Evolutionary conservation across 1,139 yeast species (phyloP).

Genomic region (Pichia sp.): DNA sequence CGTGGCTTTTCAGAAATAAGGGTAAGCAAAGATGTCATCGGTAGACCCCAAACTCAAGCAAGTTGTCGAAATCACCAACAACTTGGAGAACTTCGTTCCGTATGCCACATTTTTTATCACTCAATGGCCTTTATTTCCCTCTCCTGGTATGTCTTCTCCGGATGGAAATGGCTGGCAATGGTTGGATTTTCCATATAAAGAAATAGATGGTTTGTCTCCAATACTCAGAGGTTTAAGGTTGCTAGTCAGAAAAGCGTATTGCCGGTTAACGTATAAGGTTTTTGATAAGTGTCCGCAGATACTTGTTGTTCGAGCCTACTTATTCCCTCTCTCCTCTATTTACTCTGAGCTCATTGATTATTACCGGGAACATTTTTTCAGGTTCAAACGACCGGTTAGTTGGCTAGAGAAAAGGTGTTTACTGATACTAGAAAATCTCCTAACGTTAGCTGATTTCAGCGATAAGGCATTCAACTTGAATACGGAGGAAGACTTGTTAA

Average conservation of each 20-base stretch:
- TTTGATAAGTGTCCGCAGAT: conserved; percentile 18
- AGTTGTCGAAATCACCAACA: conserved; percentile 34
- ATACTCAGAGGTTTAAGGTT: conserved; percentile 37
- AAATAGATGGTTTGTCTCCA: conserved; percentile 8
- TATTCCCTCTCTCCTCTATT: conserved; percentile 43
- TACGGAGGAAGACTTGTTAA: conserved; percentile 9
- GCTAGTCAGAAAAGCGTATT: conserved; percentile 37
- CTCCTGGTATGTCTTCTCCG: conserved; percentile 29
- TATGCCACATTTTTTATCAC: conserved; percentile 46
- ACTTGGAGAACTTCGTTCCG: conserved; percentile 38
- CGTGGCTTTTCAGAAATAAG: neutral
- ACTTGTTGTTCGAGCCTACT: conserved; percentile 42
- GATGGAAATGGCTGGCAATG: conserved; percentile 47
- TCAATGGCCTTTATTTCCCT: conserved; percentile 37
- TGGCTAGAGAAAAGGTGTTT: conserved; percentile 33
- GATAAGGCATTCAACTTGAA: conserved; percentile 27
- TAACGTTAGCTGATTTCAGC: conserved; percentile 40
- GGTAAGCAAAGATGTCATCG: neutral
- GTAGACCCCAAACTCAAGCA: neutral
- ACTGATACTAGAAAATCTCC: conserved; percentile 33
- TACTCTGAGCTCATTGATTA: conserved; percentile 35
- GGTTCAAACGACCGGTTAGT: conserved; percentile 30
- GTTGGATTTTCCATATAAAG: conserved; percentile 38
- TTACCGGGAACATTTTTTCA: conserved; percentile 32
- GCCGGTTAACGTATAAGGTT: conserved; percentile 44